Evolutionary conservation across 495 filamentous ascomycete species (phyloP), one percentile per base, ranked within the genome.

Genomic region (Entonaema liquescens): DNA sequence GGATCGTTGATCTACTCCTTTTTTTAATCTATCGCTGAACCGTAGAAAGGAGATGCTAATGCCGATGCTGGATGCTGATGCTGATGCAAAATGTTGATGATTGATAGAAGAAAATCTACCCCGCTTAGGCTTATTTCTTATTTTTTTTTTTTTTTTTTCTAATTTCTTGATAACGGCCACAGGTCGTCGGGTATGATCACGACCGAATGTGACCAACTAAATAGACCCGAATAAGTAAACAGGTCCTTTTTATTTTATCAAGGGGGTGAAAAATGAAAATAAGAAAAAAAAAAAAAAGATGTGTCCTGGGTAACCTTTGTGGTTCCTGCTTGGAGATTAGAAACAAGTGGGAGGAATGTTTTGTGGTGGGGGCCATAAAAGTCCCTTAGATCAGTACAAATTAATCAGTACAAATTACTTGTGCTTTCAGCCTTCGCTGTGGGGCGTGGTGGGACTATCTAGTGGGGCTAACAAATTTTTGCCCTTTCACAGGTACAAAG

Each of bases 151-250:
- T 54, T 26, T 9, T 40, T 44, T 29, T n/a, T n/a, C n/a, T n/a
- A n/a, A 31, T 49, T 23, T 44, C 47, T 13, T 26, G 47, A 56
- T 59, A 65, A 42, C 50, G 65, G 65, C 56, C 23, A 56, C 3
- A 33, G 23, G 60, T 57, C 31, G 19, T 58, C 6, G 31, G 62
- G 12, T 26, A 28, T 21, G 55, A 72, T 68, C 70, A 72, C 70
- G 68, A 72, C 55, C 21, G n/a, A 72, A 72, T 72, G 70, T 36
- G 65, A 68, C 65, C 70, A 59, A 40, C 12, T 64, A 23, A 36
- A 23, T 19, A 26, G 33, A 38, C 35, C 35, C 35, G 13, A 38
- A 15, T 63, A 33, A 31, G 35, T 38, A 33, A n/a, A n/a, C 31
- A 9, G 31, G 31, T 33, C 31, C 5, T 33, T 33, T 33, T 33